phyloP scores from a whole-genome alignment of 441 rosid species.

The Erodium trifolium region DNA sequence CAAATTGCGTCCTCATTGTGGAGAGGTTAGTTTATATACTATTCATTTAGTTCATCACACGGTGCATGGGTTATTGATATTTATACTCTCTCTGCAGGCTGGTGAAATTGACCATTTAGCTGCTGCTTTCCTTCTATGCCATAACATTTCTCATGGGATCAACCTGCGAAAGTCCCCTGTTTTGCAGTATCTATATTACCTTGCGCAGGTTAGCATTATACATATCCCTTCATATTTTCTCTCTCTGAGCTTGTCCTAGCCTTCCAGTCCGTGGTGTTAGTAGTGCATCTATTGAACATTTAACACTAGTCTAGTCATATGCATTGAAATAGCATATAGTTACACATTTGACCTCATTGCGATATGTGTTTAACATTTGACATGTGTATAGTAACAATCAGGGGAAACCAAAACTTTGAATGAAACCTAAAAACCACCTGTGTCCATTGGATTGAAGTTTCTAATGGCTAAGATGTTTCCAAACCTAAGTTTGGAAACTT shows the following conservation, averaged over 20 bases:
- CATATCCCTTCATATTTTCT: background rate
- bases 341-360: too few relatives aligned
- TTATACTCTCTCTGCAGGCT: slow-evolving; percentile 35
- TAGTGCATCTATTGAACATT: background rate
- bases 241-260: slow-evolving; percentile 7
- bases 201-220: slow-evolving; percentile 47
- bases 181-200: slow-evolving; percentile 63
- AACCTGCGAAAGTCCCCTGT: slow-evolving; percentile 68
- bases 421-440: too few relatives aligned
- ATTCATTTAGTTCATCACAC: background rate
- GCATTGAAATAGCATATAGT: background rate
- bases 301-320: slow-evolving; percentile 1
- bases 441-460: too few relatives aligned
- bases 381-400: too few relatives aligned
- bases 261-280: background rate
- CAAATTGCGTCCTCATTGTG: slow-evolving; percentile 65
- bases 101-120: slow-evolving; percentile 75
- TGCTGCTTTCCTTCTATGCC: slow-evolving; percentile 56
- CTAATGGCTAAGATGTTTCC: too few relatives aligned
- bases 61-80: slow-evolving; percentile 15
- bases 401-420: too few relatives aligned
- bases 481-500: too few relatives aligned
- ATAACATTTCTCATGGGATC: slow-evolving; percentile 69
- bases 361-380: too few relatives aligned
- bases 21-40: slow-evolving; percentile 41